These are phyloP conservation scores for Microstegium vimineum DNA, from an alignment of 176 grass and related monocot genomes.

Conservation along the genomic window DNA sequence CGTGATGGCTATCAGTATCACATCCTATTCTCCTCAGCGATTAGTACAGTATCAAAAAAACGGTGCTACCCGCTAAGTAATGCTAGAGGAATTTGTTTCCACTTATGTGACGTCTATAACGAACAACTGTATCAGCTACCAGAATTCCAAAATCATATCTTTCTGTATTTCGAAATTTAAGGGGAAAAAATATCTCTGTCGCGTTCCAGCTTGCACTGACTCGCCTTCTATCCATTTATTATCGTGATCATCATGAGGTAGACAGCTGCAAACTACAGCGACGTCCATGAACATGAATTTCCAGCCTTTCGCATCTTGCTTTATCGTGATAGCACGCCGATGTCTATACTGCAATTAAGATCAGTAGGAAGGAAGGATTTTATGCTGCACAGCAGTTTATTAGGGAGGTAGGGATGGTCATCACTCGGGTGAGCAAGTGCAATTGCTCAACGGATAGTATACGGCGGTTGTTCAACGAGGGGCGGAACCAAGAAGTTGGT, in stretches of 20 bases:
- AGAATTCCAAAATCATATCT: background rate
- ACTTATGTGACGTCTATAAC: background rate
- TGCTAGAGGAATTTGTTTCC: background rate
- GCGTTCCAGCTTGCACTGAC: background rate
- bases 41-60: background rate
- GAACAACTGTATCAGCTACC: background rate
- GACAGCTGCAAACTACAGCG: background rate
- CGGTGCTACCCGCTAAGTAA: background rate
- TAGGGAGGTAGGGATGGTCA: background rate
- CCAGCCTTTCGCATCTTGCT: background rate
- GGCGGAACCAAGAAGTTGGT: too few relatives aligned
- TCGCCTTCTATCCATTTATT: background rate
- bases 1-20: background rate
- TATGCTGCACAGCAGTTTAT: too few relatives aligned
- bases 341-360: too few relatives aligned
- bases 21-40: background rate
- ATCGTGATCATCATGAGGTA: background rate
- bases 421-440: background rate
- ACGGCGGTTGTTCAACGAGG: background rate
- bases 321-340: background rate
- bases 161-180: background rate
- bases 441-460: background rate
- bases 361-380: too few relatives aligned
- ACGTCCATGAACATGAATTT: background rate
- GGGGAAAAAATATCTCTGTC: conserved; percentile 8